Evolutionary conservation across 1,284 basidiomycete genomes (phyloP), one percentile per base, ranked within the genome.

Genomic region (Golubevia sp.): DNA sequence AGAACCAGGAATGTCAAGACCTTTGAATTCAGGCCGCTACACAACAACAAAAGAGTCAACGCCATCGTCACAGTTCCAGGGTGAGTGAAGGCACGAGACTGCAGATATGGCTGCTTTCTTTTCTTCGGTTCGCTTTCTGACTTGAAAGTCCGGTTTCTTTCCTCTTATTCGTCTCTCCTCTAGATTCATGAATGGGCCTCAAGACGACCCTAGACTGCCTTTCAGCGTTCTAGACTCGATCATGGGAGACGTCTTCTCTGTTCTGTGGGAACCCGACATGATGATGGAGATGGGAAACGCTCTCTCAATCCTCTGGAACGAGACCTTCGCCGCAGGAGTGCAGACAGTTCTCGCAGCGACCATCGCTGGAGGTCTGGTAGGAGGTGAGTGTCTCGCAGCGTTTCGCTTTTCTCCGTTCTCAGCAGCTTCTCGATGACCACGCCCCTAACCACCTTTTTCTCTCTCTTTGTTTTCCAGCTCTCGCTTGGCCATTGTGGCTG

Each of bases 281-380:
- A 83, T 83, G 80, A 73, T 74, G 49, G 80, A 83, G 55, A 83
- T 83, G 80, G 80, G 80, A 24, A 77, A 83, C 44, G 77, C 80
- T 44, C 76, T 83, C 52, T 74, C 75, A 25, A 71, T 83, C 6
- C 71, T 83, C 1, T 83, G 78, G 78, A 82, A 74, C 71, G 80
- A 83, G 63, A 83, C 80, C 55, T 65, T 83, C n/a, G 73, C 79
- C 1, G 74, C 77, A 62, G 80, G 79, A 56, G 75, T 81, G 2
- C 80, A 83, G 66, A 79, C 81, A 59, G 76, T 81, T 2, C 63
- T 83, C 18, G 75, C 77, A 0, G 64, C 77, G 49, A 83, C 80
- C 1, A 74, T 83, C 18, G 79, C 77, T 1, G 74, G 76, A 58
- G 80, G 77, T 52, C 71, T 83, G 66, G 64, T 75, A 34, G 67